Evolutionary conservation across 768 basidiomycete species (phyloP).

Genomic region (Multifurca ochricompacta): DNA sequence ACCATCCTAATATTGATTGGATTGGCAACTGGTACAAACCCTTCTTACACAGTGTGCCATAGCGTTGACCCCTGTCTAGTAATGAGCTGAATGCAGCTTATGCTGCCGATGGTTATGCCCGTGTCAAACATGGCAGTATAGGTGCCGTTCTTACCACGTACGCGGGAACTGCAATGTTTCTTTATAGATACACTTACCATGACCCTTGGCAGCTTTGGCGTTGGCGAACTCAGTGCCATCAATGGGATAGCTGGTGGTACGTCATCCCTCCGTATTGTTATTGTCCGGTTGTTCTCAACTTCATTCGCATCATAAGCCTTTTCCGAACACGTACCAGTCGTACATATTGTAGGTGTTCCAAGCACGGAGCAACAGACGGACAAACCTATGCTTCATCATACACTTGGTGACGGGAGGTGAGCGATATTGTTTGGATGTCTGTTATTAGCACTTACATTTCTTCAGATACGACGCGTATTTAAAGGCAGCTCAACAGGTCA

Average conservation of each 20-base stretch:
- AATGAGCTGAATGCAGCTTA: slow-evolving; percentile 86
- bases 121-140: slow-evolving; percentile 67
- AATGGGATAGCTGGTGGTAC: slow-evolving; percentile 75
- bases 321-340: slow-evolving; percentile 83
- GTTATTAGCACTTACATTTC: neutral
- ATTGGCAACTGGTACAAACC: slow-evolving; percentile 67
- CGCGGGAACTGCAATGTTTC: slow-evolving; percentile 11
- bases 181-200: neutral
- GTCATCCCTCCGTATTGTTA: slow-evolving; percentile 6
- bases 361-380: slow-evolving; percentile 63
- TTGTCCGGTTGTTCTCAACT: neutral
- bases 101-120: slow-evolving; percentile 89
- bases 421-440: neutral
- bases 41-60: neutral
- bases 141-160: slow-evolving; percentile 77
- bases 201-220: slow-evolving; percentile 57
- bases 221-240: slow-evolving; percentile 86
- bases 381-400: slow-evolving; percentile 78
- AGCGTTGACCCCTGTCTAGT: slow-evolving; percentile 31
- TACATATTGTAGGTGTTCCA: slow-evolving; percentile 84
- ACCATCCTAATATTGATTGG: slow-evolving; percentile 72
- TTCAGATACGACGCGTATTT: slow-evolving; percentile 71
- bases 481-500: slow-evolving; percentile 68
- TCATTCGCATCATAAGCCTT: slow-evolving; percentile 40
- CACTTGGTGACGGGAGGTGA: slow-evolving; percentile 74